phyloP scores from a whole-genome alignment of 2,329 filamentous ascomycete genomes.

The Trichoderma sp. region DNA sequence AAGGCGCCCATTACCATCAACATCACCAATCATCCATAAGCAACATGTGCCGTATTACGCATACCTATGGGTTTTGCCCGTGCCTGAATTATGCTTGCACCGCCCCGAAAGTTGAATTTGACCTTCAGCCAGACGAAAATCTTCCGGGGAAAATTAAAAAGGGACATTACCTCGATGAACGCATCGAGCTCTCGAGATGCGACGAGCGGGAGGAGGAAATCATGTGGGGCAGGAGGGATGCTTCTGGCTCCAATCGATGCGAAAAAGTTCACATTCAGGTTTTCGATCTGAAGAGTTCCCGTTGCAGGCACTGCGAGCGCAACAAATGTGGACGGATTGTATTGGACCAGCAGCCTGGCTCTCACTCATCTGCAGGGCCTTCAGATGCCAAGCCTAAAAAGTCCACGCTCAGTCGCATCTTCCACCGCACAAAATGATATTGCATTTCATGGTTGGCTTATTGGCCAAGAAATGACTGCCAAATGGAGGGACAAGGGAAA shows the following conservation, averaged over 20 bases:
- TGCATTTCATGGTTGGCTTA: not conserved
- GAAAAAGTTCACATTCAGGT: no score
- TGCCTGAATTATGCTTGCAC: conserved; percentile 6
- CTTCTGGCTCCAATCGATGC: no score
- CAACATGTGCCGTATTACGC: not conserved
- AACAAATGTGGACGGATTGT: no score
- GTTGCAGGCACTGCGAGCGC: no score
- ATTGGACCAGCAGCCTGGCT: no score
- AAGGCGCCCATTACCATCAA: not conserved
- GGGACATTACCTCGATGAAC: conserved; percentile 1
- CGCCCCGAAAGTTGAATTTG: not conserved
- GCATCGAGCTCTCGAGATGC: not conserved
- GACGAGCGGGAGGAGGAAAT: not conserved
- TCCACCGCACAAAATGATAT: no score
- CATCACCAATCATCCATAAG: not conserved
- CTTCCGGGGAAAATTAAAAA: not conserved
- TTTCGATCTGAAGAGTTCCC: no score
- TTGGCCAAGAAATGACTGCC: not conserved
- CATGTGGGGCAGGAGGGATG: no score
- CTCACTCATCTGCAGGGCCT: no score
- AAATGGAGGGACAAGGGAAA: not conserved
- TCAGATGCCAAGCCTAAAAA: no score
- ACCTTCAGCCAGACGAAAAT: not conserved
- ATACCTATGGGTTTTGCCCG: not conserved
- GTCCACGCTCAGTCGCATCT: no score